Evolutionary conservation across 768 basidiomycete species (phyloP).

Genomic region (Pisolithus albus): DNA sequence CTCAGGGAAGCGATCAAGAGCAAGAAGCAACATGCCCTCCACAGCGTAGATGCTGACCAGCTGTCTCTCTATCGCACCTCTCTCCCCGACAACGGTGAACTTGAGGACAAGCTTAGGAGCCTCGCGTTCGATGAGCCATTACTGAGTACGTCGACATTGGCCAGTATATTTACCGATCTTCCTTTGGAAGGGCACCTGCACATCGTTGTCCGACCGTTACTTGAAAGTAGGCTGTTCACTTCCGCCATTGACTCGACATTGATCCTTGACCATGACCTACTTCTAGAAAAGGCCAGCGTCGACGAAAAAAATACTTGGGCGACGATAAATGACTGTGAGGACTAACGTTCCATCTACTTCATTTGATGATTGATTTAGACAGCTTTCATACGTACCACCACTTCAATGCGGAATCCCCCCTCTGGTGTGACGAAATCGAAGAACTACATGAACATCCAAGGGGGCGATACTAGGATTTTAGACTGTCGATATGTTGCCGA

Average conservation of each 20-base stretch:
- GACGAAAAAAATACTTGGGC: background rate
- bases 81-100: background rate
- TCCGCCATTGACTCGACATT: background rate
- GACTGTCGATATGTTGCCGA: too few species aligned
- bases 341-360: too few species aligned
- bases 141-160: background rate
- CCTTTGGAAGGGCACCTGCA: background rate
- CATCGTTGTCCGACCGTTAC: background rate
- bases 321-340: too few species aligned
- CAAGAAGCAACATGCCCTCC: background rate
- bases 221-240: background rate
- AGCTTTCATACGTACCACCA: too few species aligned
- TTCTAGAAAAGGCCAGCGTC: background rate
- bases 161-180: background rate
- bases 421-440: too few species aligned
- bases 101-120: background rate
- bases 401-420: too few species aligned
- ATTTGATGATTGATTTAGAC: too few species aligned
- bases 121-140: background rate
- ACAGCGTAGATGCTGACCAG: background rate
- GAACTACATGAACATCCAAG: too few species aligned
- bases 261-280: background rate
- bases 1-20: background rate
- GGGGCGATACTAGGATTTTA: too few species aligned
- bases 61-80: background rate